These are phyloP conservation scores for Chlorella sp. DNA, from an alignment of 139 green algal genomes.

Conservation along the genomic window DNA sequence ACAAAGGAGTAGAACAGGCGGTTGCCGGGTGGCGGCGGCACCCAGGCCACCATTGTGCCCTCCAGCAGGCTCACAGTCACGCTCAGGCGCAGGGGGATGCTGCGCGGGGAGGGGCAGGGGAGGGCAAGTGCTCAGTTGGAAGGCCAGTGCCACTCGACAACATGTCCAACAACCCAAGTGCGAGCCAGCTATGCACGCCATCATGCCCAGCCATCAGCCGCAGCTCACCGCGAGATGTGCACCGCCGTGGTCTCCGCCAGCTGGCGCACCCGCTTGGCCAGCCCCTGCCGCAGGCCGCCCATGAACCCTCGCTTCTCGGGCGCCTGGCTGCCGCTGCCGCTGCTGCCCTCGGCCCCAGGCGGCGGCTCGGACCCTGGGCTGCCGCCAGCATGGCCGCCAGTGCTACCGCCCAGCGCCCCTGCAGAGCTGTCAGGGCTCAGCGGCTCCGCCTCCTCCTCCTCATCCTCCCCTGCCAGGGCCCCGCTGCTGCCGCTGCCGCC, in stretches of 20 bases:
- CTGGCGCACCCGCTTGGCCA: slow-evolving; percentile 31
- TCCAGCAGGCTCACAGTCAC: slow-evolving; percentile 51
- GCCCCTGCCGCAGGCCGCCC: slow-evolving; percentile 14
- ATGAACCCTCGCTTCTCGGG: not conserved
- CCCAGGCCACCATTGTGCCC: slow-evolving; percentile 52
- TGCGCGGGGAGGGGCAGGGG: slow-evolving; percentile 23
- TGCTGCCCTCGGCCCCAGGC: not conserved
- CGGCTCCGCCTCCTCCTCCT: not conserved
- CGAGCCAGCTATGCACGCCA: not conserved
- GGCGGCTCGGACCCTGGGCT: not conserved
- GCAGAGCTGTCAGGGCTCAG: not conserved
- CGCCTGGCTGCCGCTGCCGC: not conserved
- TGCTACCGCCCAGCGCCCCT: not conserved
- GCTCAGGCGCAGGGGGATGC: slow-evolving; percentile 54
- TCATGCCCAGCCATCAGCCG: not conserved
- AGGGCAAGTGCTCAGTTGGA: not conserved
- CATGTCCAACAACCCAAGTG: not conserved
- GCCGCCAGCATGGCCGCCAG: not conserved
- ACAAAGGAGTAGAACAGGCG: slow-evolving; percentile 63
- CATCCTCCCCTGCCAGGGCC: not conserved
- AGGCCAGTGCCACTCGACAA: not conserved
- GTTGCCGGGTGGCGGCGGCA: slow-evolving; percentile 62
- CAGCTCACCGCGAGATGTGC: slow-evolving; percentile 28
- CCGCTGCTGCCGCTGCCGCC: not conserved
- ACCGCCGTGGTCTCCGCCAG: slow-evolving; percentile 45